These are phyloP conservation scores for Coemansia sp. DNA, from an alignment of 192 early-diverging fungal genomes.

Conservation along the genomic window DNA sequence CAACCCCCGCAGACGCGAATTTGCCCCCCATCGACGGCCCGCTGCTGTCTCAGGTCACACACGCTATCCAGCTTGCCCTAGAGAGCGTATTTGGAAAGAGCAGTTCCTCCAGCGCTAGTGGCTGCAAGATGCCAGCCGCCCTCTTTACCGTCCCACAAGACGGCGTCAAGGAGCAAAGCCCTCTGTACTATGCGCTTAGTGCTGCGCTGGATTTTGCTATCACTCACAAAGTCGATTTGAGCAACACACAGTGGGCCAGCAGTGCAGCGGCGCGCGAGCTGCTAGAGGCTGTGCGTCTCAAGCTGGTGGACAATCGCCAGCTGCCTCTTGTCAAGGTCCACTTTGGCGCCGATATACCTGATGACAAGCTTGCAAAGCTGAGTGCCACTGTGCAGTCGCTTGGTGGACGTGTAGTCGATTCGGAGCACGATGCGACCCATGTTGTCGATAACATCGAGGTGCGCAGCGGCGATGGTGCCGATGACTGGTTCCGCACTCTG, in stretches of 20 bases:
- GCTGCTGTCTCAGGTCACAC: conserved; percentile 29
- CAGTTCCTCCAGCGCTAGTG: not conserved
- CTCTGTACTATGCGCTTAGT: conserved; percentile 43
- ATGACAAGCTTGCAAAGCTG: conserved; percentile 20
- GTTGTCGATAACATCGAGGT: conserved; percentile 24
- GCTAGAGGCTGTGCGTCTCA: conserved; percentile 36
- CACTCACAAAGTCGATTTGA: conserved; percentile 17
- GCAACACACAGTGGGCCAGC: conserved; percentile 16
- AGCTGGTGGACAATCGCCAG: conserved; percentile 42
- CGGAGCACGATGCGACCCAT: conserved; percentile 35
- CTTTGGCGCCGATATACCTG: conserved; percentile 26
- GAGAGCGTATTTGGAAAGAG: conserved; percentile 31
- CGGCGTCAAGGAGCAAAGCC: conserved; percentile 29
- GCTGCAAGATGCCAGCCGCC: conserved; percentile 31
- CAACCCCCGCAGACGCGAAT: conserved; percentile 9
- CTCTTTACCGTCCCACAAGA: conserved; percentile 33
- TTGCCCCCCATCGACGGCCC: conserved; percentile 28
- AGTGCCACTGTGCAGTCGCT: conserved; percentile 16
- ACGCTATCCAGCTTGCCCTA: conserved; percentile 45
- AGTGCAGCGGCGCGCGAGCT: conserved; percentile 18
- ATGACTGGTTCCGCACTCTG: conserved; percentile 56
- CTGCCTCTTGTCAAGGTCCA: conserved; percentile 31
- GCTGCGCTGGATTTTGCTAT: conserved; percentile 38
- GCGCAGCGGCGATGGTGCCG: conserved; percentile 10
- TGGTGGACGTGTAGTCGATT: conserved; percentile 27